Evolutionary conservation across 2,329 filamentous ascomycete genomes (phyloP).

Genomic region (Botryosphaeria dothidea): DNA sequence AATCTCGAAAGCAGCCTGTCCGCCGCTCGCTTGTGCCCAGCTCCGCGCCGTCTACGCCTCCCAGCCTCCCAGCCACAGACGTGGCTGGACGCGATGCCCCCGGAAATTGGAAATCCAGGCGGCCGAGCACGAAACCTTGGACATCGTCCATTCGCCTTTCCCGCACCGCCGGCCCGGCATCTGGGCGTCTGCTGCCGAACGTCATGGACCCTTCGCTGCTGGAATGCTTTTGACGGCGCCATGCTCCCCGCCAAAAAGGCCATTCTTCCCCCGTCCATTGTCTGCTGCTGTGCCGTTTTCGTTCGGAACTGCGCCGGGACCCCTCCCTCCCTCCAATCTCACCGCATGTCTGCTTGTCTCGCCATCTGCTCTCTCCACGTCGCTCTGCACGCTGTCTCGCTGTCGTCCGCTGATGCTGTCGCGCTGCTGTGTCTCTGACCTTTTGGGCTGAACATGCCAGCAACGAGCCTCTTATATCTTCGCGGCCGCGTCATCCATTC

Average conservation of each 20-base stretch:
- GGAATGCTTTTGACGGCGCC: too few relatives aligned
- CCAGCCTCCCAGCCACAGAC: not conserved
- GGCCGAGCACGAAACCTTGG: not conserved
- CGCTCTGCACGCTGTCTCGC: not conserved
- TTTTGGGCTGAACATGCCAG: conserved; percentile 45
- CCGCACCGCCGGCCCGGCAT: not conserved
- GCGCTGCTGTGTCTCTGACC: not conserved
- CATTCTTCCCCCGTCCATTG: conserved; percentile 8
- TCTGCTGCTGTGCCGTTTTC: not conserved
- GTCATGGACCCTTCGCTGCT: not conserved
- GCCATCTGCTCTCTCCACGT: not conserved
- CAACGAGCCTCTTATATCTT: conserved; percentile 61
- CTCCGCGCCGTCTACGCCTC: not conserved
- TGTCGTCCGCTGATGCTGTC: not conserved
- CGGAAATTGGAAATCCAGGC: not conserved
- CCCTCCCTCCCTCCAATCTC: conserved; percentile 13
- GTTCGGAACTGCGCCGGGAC: conserved; percentile 10
- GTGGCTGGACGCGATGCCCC: not conserved
- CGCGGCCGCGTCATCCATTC: conserved; percentile 58
- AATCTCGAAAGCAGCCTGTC: not conserved
- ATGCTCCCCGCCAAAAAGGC: not conserved
- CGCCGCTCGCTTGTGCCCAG: conserved; percentile 2
- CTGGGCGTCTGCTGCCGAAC: not conserved
- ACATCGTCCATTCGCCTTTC: not conserved
- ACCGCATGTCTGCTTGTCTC: conserved; percentile 11